These are phyloP conservation scores for Neurospora discreta DNA, from an alignment of 495 filamentous ascomycete genomes.

Conservation along the genomic window DNA sequence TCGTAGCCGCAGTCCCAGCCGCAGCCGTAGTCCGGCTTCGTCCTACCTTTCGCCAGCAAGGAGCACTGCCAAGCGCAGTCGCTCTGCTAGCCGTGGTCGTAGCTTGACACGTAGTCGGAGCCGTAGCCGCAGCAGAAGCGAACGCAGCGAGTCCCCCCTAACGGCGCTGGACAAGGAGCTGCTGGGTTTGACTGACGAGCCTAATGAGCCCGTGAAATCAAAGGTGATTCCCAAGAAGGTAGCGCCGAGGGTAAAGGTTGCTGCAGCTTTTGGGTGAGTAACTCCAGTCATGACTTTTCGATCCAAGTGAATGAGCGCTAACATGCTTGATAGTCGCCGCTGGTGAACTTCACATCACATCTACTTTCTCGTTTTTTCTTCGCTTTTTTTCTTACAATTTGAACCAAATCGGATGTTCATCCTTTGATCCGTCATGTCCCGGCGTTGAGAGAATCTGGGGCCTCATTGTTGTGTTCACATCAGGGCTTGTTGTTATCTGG, in stretches of 20 bases:
- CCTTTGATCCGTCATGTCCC: not conserved
- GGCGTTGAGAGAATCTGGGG: not conserved
- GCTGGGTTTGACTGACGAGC: slow-evolving; percentile 11
- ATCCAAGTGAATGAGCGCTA: not conserved
- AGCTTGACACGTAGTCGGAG: not conserved
- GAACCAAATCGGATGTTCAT: not conserved
- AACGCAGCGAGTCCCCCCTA: slow-evolving; percentile 16
- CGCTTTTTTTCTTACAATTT: not conserved
- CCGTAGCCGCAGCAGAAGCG: slow-evolving; percentile 2
- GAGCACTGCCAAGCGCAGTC: not conserved
- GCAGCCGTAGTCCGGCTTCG: not conserved
- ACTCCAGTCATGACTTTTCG: not conserved
- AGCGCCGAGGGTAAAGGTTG: slow-evolving; percentile 14
- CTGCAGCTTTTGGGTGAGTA: slow-evolving; percentile 18
- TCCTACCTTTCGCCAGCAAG: not conserved
- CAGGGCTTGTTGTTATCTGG: not conserved
- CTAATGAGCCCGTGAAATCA: slow-evolving; percentile 1
- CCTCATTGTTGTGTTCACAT: not conserved
- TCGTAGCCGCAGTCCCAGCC: not conserved
- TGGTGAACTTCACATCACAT: not conserved
- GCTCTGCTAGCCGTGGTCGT: not conserved
- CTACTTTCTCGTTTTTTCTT: not conserved
- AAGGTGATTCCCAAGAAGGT: slow-evolving; percentile 2
- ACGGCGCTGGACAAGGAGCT: slow-evolving; percentile 14
- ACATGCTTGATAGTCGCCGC: not conserved